Evolutionary conservation across 345 rosid species (phyloP), one percentile per base, ranked within the genome.

Genomic region (Luvunga scandens): DNA sequence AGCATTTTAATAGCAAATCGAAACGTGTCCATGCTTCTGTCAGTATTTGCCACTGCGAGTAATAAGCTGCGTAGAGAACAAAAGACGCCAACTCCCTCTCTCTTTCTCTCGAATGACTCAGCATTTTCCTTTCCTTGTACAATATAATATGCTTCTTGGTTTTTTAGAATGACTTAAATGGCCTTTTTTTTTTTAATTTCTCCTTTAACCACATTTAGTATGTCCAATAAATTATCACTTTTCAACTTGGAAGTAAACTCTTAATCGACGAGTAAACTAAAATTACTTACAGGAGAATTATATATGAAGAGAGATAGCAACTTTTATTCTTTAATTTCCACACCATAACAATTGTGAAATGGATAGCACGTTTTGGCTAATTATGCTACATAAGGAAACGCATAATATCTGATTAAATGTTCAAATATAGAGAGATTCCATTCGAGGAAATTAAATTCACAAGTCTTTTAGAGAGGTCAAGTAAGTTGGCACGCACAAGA

Each of bases 1-100:
- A 62, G 16, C 50, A 45, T 77, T 82, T 61, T 18, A 19, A 69
- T 45, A 12, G 1, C 66, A 73, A 69, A 34, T 69, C 72, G 81
- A 88, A 79, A 87, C 89, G 88, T 84, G 86, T 87, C 87, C 48
- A 69, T 13, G 80, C 81, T 65, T 76, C 45, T 75, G 79, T 82
- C 76, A 60, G 75, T 63, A 62, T 75, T 85, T 79, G 88, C 63
- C 84, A 78, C 83, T 77, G 86, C 90, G 91, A 77, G 88, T 79
- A 79, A 87, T 79, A 84, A 88, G 89, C 89, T 80, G 90, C 85
- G 84, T 88, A 78, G 88, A 86, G 83, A 82, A 83, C 90, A 87
- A 83, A 89, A 87, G 89, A 89, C 85, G 94, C 91, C 85, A 88
- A 36, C 73, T 76, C 42, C n/a, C n/a, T 14, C 1, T 73, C 66